These are phyloP conservation scores for Gautieria morchelliformis DNA, from an alignment of 768 basidiomycete species.

Conservation along the genomic window DNA sequence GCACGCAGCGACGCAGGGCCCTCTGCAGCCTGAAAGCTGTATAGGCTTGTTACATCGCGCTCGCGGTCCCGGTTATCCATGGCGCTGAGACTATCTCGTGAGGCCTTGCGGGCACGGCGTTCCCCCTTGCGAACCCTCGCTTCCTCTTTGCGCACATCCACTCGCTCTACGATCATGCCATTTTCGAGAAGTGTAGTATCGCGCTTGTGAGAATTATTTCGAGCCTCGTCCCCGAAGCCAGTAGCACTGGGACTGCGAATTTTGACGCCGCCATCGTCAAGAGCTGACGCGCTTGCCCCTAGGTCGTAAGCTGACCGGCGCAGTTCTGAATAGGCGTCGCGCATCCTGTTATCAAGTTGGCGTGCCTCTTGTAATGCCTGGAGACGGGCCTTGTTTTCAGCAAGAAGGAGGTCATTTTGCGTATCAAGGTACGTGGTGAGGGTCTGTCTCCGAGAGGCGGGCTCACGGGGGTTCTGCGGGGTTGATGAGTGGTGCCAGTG, in stretches of 20 bases:
- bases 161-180: constrained; percentile 83
- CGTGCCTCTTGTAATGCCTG: constrained; percentile 72
- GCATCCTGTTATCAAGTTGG: constrained; percentile 64
- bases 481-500: neutral
- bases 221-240: neutral
- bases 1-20: neutral
- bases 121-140: constrained; percentile 65
- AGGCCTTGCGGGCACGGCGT: constrained; percentile 62
- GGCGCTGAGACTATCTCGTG: constrained; percentile 18
- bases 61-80: neutral
- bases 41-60: constrained; percentile 1
- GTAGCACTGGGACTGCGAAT: constrained; percentile 24
- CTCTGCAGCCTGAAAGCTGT: constrained; percentile 6
- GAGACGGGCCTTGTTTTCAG: constrained; percentile 70
- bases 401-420: constrained; percentile 72
- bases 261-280: constrained; percentile 60
- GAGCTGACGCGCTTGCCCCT: constrained; percentile 32
- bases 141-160: constrained; percentile 74
- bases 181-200: constrained; percentile 79
- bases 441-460: constrained; percentile 74
- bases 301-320: constrained; percentile 72
- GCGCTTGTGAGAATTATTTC: constrained; percentile 35
- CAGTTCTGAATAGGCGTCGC: constrained; percentile 71
- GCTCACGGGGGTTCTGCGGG: constrained; percentile 80
- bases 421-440: constrained; percentile 74